phyloP scores from a whole-genome alignment of 257 asterid genomes.

The Scutellaria galericulata region DNA sequence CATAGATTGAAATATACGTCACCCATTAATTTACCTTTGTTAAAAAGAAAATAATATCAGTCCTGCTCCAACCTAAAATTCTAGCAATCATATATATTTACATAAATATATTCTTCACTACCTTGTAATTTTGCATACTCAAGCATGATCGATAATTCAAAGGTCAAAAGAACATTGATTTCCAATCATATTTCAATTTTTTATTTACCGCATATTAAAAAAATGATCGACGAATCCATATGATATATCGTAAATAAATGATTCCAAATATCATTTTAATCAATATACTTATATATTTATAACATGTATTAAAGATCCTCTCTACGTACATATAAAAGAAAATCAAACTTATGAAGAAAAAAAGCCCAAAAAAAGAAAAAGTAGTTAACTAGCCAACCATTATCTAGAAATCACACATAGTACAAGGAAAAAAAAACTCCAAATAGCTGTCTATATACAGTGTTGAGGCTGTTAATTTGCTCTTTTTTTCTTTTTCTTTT shows the following conservation, averaged over 20 bases:
- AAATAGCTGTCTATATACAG: slow-evolving; percentile 23
- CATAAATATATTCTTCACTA: too few relatives aligned
- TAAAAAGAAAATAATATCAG: too few relatives aligned
- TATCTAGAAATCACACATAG: slow-evolving; percentile 25
- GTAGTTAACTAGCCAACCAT: slow-evolving; percentile 17
- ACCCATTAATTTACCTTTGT: neutral
- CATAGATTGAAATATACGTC: neutral
- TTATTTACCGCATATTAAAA: neutral
- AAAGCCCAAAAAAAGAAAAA: neutral
- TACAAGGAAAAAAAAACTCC: slow-evolving; percentile 7
- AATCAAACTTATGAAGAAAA: slow-evolving; percentile 26
- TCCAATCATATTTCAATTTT: neutral
- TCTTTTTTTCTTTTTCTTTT: neutral
- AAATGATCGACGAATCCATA: too few relatives aligned
- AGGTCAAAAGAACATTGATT: neutral
- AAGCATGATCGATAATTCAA: too few relatives aligned
- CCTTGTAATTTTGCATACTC: too few relatives aligned
- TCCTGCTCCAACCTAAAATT: too few relatives aligned
- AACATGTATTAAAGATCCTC: neutral
- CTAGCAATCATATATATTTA: too few relatives aligned
- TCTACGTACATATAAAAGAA: slow-evolving; percentile 32
- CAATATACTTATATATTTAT: too few relatives aligned
- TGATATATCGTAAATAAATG: neutral
- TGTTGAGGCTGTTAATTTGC: slow-evolving; percentile 14
- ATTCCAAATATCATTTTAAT: too few relatives aligned